phyloP scores from a whole-genome alignment of 768 basidiomycete species.

The Calocybe indica region DNA sequence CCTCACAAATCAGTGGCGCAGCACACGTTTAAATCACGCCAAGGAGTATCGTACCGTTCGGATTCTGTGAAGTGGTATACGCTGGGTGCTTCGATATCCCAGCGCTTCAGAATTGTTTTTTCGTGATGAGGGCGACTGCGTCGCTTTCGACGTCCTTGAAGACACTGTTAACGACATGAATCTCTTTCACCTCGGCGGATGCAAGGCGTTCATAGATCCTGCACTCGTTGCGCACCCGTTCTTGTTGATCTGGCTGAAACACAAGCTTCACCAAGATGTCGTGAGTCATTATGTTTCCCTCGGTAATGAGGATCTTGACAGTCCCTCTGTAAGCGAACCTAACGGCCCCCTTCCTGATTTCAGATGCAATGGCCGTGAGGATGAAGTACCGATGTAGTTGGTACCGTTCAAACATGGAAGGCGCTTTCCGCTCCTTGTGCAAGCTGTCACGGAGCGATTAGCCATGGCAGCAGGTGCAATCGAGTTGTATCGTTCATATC shows the following conservation, averaged over 20 bases:
- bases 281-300: neutral
- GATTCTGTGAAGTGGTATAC: neutral
- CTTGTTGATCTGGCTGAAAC: neutral
- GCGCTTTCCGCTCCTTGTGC: too few relatives aligned
- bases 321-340: too few relatives aligned
- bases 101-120: neutral
- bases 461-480: too few relatives aligned
- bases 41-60: neutral
- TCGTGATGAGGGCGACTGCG: neutral
- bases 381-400: too few relatives aligned
- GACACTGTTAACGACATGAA: neutral
- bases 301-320: too few relatives aligned
- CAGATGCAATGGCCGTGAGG: too few relatives aligned
- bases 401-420: too few relatives aligned
- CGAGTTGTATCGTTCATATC: too few relatives aligned
- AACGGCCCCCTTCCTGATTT: too few relatives aligned
- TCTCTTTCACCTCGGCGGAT: neutral
- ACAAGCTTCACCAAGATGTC: constrained; percentile 6
- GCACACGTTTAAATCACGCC: neutral
- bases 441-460: too few relatives aligned
- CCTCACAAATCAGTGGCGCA: too few relatives aligned
- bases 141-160: neutral
- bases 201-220: neutral
- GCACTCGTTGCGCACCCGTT: neutral
- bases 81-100: too few relatives aligned